Base-by-base conservation (phyloP, 2,329 filamentous ascomycete genomes). In the Cladosporium sp. region DNA sequence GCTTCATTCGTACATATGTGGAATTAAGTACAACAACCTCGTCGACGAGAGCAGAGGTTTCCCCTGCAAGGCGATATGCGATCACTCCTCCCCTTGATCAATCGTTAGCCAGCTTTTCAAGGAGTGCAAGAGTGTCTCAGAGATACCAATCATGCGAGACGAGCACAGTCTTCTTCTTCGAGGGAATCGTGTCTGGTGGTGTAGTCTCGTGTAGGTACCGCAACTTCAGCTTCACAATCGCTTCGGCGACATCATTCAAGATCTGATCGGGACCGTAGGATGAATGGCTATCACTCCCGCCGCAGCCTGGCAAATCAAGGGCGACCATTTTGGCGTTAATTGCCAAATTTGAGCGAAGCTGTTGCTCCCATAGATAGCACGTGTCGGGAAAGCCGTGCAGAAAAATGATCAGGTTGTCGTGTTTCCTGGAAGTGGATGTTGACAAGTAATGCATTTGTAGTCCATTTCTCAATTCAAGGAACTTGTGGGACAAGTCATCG, bases 341-440 rank as follows among this genome's bases (percentile, higher is more conserved):
- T 25, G 71, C 69, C 28, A 76, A 69, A 9, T 70, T 60, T 0
- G 76, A 78, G 39, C 69, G 69, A 19, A 84, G 69, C 22, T 82
- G 69, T 52, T 78, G 72, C 47, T 76, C 75, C 81, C 82, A 86
- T 54, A 85, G 70, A 11, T 78, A 74, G 70, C 76, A 84, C 58
- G 81, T 83, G 64, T 86, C 83, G 6, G 83, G 83, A 60, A 84
- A 86, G 38, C 83, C 83, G 67, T 85, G 83, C 17, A 85, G 71
- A 64, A 84, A 81, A 40, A 85, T 75, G 22, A 82, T 74, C 15
- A 84, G 68, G 55, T 69, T 70, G 61, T 45, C 61, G 59, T 3
- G 63, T 57, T 63, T 54, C 62, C 73, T 61, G 9, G 30, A 3
- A n/a, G 34, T 19, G 8, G 15, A 14, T 5, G 22, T 59, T 3